Percentiles rank a stretch among this genome's conserved stretches.
phyloP scores from a whole-genome alignment of 108 stramenopile species.

The Nannochloropsis oceanica region DNA sequence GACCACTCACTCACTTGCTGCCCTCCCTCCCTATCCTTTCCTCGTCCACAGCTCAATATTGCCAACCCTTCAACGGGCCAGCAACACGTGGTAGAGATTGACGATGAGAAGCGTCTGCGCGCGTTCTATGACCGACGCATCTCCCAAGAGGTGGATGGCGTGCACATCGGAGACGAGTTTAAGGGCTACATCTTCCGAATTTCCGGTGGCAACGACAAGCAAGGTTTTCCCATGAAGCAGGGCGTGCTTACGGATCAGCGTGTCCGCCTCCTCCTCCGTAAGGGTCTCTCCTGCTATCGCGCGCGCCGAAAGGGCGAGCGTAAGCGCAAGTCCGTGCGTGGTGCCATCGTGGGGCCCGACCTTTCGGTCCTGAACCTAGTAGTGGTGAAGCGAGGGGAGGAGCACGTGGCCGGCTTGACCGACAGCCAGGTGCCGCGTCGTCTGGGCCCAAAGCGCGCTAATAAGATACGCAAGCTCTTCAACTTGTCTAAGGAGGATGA shows the following conservation, averaged over 20 bases:
- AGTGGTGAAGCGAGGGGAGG: constrained; percentile 82
- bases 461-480: constrained; percentile 99
- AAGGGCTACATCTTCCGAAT: constrained; percentile 93
- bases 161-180: constrained; percentile 92
- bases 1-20: neutral
- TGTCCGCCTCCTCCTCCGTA: constrained; percentile 80
- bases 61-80: constrained; percentile 87
- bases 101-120: constrained; percentile 96
- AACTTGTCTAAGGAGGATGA: constrained; percentile 98
- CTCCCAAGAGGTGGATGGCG: constrained; percentile 92
- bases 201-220: constrained; percentile 98
- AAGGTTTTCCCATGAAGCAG: constrained; percentile 99
- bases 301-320: constrained; percentile 91
- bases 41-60: constrained; percentile 80
- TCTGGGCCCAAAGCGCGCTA: constrained; percentile 98
- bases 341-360: constrained; percentile 95
- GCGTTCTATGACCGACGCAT: constrained; percentile 96
- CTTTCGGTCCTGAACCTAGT: constrained; percentile 97
- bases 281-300: constrained; percentile 55
- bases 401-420: constrained; percentile 79
- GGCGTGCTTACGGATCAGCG: constrained; percentile 94
- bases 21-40: neutral
- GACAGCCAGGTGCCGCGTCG: constrained; percentile 80
- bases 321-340: constrained; percentile 98
- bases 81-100: constrained; percentile 96